These are phyloP conservation scores for Boletus eberwhitei DNA, from an alignment of 768 basidiomycete genomes.

Conservation along the genomic window DNA sequence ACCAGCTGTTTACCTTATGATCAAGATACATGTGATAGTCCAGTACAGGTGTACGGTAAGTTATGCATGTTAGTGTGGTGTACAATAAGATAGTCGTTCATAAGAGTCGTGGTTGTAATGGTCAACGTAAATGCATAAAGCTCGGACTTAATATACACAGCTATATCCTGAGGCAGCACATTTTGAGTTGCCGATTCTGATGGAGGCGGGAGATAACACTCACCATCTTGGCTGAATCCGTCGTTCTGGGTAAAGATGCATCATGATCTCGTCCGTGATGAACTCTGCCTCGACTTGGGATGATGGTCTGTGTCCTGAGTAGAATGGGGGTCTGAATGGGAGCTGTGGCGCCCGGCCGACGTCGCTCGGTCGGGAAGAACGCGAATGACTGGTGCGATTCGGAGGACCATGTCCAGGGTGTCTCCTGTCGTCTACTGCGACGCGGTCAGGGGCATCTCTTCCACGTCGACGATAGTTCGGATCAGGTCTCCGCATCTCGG, in stretches of 20 bases:
- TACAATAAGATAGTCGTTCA: conserved; percentile 15
- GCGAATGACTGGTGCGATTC: conserved; percentile 2
- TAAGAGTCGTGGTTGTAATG: conserved; percentile 9
- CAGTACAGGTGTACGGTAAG: conserved; percentile 21
- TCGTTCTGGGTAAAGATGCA: conserved; percentile 33
- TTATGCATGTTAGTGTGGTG: conserved; percentile 8
- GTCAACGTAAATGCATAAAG: conserved; percentile 6
- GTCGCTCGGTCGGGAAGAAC: conserved; percentile 18
- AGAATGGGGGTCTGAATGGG: conserved; percentile 11
- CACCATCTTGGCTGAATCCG: conserved; percentile 33
- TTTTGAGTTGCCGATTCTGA: background rate
- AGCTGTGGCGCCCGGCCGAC: conserved; percentile 14
- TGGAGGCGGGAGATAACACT: background rate
- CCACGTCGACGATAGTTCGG: conserved; percentile 13
- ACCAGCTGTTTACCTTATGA: conserved; percentile 14
- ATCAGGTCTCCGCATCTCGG: conserved; percentile 28
- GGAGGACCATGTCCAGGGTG: conserved; percentile 1
- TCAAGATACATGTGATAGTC: conserved; percentile 12
- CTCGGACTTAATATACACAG: background rate
- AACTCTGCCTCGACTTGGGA: conserved; percentile 32
- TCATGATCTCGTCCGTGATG: conserved; percentile 34
- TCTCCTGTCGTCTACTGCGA: conserved; percentile 4
- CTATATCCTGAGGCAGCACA: conserved; percentile 20
- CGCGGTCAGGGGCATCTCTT: conserved; percentile 10
- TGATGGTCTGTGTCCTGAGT: conserved; percentile 14